Conservation (phyloP, 2,329 filamentous ascomycete species). For the Colletotrichum sp. region DNA sequence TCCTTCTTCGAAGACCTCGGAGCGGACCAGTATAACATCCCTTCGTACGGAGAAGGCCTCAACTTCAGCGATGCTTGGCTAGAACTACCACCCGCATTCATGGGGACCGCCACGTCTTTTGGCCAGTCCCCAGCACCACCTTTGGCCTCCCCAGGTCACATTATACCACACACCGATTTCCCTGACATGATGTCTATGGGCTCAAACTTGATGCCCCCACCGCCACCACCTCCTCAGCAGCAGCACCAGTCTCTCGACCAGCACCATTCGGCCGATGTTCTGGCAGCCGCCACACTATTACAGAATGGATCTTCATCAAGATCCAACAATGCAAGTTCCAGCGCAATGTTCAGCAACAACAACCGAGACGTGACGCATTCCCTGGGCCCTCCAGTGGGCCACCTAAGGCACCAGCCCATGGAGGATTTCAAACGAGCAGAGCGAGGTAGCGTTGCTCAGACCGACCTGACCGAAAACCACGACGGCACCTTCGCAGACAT, state of each 20-base stretch:
- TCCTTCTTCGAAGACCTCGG: slow-evolving; percentile 62
- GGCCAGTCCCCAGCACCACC: slow-evolving; percentile 53
- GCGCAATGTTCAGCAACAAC: slow-evolving; percentile 15
- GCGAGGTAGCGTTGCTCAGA: slow-evolving; percentile 31
- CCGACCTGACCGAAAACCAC: slow-evolving; percentile 29
- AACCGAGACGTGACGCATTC: slow-evolving; percentile 19
- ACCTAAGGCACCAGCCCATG: slow-evolving; percentile 46
- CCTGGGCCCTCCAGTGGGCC: slow-evolving; percentile 41
- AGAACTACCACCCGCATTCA: slow-evolving; percentile 67
- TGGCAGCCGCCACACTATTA: slow-evolving; percentile 60
- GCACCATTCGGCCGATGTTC: slow-evolving; percentile 57
- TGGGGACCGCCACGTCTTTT: slow-evolving; percentile 69
- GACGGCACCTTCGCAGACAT: slow-evolving; percentile 46
- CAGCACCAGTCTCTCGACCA: slow-evolving; percentile 27
- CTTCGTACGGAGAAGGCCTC: slow-evolving; percentile 56
- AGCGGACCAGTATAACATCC: slow-evolving; percentile 53
- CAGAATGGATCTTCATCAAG: slow-evolving; percentile 45
- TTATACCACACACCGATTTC: slow-evolving; percentile 28
- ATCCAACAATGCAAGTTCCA: slow-evolving; percentile 25
- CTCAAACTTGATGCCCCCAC: slow-evolving; percentile 40
- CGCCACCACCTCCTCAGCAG: slow-evolving; percentile 35
- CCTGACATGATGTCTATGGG: slow-evolving; percentile 32
- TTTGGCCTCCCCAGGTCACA: slow-evolving; percentile 29
- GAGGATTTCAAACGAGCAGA: slow-evolving; percentile 48
- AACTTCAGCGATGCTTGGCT: slow-evolving; percentile 58